phyloP scores from a whole-genome alignment of 352 stramenopile species.

The Globisporangium acanthophoron region DNA sequence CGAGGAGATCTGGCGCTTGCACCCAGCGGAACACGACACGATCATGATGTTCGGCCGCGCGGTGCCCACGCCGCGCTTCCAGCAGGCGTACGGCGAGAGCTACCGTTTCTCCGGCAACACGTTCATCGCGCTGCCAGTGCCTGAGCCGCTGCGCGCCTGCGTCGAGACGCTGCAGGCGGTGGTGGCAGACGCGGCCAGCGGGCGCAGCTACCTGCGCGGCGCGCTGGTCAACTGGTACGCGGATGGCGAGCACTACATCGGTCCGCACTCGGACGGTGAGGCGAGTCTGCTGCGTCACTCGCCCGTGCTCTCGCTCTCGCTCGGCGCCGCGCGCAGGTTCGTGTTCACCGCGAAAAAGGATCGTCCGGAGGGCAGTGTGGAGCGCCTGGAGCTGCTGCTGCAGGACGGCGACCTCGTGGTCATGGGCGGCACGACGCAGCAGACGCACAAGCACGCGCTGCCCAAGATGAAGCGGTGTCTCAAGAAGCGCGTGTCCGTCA shows the following conservation, averaged over 20 bases:
- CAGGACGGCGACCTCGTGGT: constrained; percentile 38
- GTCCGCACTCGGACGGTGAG: constrained; percentile 72
- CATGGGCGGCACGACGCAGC: constrained; percentile 40
- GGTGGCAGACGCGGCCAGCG: constrained; percentile 24
- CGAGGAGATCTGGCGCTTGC: constrained; percentile 45
- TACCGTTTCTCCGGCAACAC: constrained; percentile 61
- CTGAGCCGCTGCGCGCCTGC: constrained; percentile 26
- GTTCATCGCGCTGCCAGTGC: constrained; percentile 41
- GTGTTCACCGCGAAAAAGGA: constrained; percentile 13
- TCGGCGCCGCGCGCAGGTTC: constrained; percentile 34
- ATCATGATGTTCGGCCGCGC: constrained; percentile 72
- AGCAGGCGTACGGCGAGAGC: constrained; percentile 48
- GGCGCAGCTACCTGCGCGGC: constrained; percentile 26
- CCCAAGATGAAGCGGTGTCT: constrained; percentile 23
- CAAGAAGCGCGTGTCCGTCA: constrained; percentile 8
- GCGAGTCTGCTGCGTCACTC: constrained; percentile 29
- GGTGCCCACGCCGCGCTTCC: constrained; percentile 54
- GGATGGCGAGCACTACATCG: constrained; percentile 77
- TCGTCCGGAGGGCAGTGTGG: neutral
- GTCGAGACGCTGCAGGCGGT: constrained; percentile 42
- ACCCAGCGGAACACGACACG: constrained; percentile 49
- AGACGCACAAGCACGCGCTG: constrained; percentile 39
- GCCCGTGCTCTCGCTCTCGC: constrained; percentile 35
- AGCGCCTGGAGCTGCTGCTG: constrained; percentile 24
- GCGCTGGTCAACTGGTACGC: constrained; percentile 85